Conservation (phyloP, 1,284 basidiomycete species). For the Ceratobasidium sp. region DNA sequence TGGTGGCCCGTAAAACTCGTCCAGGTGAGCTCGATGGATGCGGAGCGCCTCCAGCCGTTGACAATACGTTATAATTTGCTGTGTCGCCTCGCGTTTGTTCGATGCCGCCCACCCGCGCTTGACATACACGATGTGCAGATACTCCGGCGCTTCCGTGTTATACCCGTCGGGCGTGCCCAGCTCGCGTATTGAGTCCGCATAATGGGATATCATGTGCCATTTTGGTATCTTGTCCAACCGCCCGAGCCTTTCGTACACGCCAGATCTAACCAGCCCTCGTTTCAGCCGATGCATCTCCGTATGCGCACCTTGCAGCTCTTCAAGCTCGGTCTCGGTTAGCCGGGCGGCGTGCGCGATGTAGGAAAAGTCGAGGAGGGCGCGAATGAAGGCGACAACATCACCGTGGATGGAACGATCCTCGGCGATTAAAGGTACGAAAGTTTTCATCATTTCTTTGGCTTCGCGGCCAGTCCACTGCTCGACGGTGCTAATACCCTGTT, state of each 20-base stretch:
- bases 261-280: background rate
- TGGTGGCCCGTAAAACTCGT: background rate
- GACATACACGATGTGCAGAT: slow-evolving; percentile 24
- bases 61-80: background rate
- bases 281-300: background rate
- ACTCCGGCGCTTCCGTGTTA: slow-evolving; percentile 36
- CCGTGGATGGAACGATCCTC: background rate
- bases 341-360: background rate
- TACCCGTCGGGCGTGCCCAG: slow-evolving; percentile 28
- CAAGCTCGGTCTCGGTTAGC: background rate
- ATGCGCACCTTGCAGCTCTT: background rate
- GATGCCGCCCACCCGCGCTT: background rate
- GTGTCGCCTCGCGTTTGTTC: background rate
- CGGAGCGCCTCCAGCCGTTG: background rate
- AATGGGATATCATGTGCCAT: slow-evolving; percentile 33
- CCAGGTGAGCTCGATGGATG: background rate
- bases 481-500: background rate
- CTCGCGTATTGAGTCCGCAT: background rate
- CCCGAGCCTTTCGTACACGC: background rate
- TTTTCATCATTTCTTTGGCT: slow-evolving; percentile 19
- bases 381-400: background rate
- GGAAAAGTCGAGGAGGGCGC: slow-evolving; percentile 12
- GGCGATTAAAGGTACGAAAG: background rate
- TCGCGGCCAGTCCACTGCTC: slow-evolving; percentile 26
- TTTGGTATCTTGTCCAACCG: slow-evolving; percentile 17